Conservation (phyloP, 164 flowering plant species). For the Vitis rupestris region DNA sequence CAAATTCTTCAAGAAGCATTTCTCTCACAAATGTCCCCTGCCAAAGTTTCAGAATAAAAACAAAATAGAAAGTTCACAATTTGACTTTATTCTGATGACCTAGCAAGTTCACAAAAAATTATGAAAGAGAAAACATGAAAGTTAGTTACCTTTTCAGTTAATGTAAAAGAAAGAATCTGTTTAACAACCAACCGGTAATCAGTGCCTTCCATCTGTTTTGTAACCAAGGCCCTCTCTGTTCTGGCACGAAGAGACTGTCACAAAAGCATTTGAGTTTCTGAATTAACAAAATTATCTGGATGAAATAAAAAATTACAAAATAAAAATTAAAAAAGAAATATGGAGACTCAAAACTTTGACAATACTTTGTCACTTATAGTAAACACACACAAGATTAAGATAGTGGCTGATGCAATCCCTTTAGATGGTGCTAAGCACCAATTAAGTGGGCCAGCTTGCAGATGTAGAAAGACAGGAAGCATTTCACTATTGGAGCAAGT, state of each 20-base stretch:
- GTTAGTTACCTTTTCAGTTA: slow-evolving; percentile 75
- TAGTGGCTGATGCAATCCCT: background rate
- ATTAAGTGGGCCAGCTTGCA: background rate
- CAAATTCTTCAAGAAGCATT: slow-evolving; percentile 75
- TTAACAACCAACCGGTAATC: slow-evolving; percentile 49
- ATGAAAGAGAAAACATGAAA: background rate
- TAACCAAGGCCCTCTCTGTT: slow-evolving; percentile 45
- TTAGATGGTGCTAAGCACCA: background rate
- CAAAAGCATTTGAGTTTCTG: slow-evolving; percentile 8
- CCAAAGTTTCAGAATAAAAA: slow-evolving; percentile 9
- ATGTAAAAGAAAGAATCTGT: slow-evolving; percentile 68
- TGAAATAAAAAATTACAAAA: background rate
- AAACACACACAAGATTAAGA: background rate
- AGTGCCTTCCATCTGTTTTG: slow-evolving; percentile 26
- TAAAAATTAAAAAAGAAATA: background rate
- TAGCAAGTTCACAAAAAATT: background rate
- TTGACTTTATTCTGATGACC: background rate
- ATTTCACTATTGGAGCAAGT: background rate
- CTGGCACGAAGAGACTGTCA: slow-evolving; percentile 78
- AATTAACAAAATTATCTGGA: slow-evolving; percentile 4
- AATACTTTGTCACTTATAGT: too few species aligned
- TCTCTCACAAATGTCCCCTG: slow-evolving; percentile 94
- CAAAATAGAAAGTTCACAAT: background rate
- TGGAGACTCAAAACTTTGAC: background rate
- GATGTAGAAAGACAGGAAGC: background rate